phyloP scores from a whole-genome alignment of 495 filamentous ascomycete genomes.

The Neurospora tetraspora region DNA sequence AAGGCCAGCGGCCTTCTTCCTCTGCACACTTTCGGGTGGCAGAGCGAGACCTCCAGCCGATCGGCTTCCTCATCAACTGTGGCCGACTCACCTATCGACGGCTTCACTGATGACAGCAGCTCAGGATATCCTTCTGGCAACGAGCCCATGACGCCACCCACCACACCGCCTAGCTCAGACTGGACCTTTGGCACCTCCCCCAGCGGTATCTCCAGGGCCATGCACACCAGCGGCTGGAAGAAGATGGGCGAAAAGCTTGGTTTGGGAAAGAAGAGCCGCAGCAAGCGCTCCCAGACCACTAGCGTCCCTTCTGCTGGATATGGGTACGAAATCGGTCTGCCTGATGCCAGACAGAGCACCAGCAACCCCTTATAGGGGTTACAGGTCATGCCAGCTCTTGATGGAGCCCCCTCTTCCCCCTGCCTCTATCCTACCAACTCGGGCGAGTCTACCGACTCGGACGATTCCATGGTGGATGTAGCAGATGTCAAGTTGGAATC shows the following conservation, averaged over 20 bases:
- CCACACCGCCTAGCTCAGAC: constrained; percentile 64
- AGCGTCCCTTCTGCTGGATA: constrained; percentile 22
- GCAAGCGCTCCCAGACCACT: constrained; percentile 28
- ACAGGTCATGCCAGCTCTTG: constrained; percentile 42
- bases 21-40: constrained; percentile 31
- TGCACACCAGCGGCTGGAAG: constrained; percentile 60
- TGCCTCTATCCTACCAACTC: constrained; percentile 7
- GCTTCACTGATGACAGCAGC: constrained; percentile 42
- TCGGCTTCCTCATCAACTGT: constrained; percentile 30
- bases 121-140: constrained; percentile 39
- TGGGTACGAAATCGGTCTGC: constrained; percentile 14
- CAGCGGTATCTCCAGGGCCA: constrained; percentile 40
- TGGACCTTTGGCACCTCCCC: constrained; percentile 42
- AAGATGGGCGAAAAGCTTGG: constrained; percentile 74
- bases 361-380: constrained; percentile 39
- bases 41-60: constrained; percentile 21
- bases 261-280: constrained; percentile 49
- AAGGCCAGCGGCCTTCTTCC: constrained; percentile 32
- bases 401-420: constrained; percentile 22
- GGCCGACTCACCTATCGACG: constrained; percentile 21
- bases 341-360: constrained; percentile 21
- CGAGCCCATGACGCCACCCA: constrained; percentile 84
- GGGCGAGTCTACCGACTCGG: constrained; percentile 8
- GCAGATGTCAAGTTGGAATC: constrained; percentile 8
- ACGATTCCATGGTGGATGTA: constrained; percentile 6